phyloP scores from a whole-genome alignment of 495 filamentous ascomycete genomes.

The Penicillium atrosanguineum region DNA sequence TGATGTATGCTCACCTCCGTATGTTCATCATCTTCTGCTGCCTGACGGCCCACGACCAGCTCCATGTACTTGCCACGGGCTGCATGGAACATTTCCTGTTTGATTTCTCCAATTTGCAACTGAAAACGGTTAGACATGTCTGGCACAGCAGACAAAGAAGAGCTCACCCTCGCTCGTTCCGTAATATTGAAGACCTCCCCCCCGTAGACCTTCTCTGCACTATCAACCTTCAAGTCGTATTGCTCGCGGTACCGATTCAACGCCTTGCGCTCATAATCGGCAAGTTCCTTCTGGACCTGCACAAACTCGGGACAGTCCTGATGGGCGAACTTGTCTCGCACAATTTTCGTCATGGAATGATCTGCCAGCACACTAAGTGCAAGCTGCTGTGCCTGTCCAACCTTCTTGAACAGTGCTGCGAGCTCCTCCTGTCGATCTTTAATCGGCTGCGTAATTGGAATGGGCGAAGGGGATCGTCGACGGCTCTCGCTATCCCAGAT shows the following conservation, averaged over 20 bases:
- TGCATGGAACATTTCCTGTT: slow-evolving; percentile 38
- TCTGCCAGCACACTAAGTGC: slow-evolving; percentile 39
- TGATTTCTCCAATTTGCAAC: slow-evolving; percentile 25
- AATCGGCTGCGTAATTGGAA: slow-evolving; percentile 33
- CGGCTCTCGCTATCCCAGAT: slow-evolving; percentile 29
- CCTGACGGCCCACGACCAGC: slow-evolving; percentile 35
- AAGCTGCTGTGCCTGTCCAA: slow-evolving; percentile 39
- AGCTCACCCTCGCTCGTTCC: slow-evolving; percentile 29
- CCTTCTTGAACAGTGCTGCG: slow-evolving; percentile 40
- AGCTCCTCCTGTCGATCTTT: slow-evolving; percentile 43
- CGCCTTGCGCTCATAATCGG: slow-evolving; percentile 15
- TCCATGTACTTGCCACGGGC: slow-evolving; percentile 43
- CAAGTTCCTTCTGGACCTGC: slow-evolving; percentile 28
- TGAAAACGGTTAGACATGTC: slow-evolving; percentile 16
- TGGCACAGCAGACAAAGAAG: background rate
- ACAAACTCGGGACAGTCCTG: slow-evolving; percentile 41
- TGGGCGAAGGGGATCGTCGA: slow-evolving; percentile 38
- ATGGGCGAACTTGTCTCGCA: slow-evolving; percentile 42
- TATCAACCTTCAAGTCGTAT: slow-evolving; percentile 27
- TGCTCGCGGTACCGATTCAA: slow-evolving; percentile 22
- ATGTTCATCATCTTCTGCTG: slow-evolving; percentile 49
- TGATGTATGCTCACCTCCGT: slow-evolving; percentile 34
- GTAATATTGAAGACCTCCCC: slow-evolving; percentile 30
- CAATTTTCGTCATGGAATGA: slow-evolving; percentile 37
- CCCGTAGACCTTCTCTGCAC: slow-evolving; percentile 25